Base-by-base conservation (phyloP, 768 basidiomycete genomes). In the Mycena pura region DNA sequence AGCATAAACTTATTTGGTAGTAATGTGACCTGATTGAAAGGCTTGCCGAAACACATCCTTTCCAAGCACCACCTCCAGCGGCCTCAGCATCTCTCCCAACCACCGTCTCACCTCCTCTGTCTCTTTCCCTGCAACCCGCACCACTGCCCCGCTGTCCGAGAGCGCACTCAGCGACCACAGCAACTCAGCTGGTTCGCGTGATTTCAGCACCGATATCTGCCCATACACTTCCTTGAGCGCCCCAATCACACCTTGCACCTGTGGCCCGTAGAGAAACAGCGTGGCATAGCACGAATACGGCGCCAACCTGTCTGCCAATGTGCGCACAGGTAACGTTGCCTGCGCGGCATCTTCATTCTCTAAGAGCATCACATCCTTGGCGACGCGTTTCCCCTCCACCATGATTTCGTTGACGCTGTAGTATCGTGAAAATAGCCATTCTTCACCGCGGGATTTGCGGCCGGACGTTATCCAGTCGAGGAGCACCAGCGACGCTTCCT, bases 391-490 rank as follows among this genome's bases (percentile, higher is more conserved):
- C 2, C 83, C 87, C 8, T 82, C 85, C 11, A 92, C 72, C 70
- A 84, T 85, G 13, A 99, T 77, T 73, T 96, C 94, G 73, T 98
- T 99, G 54, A 84, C 74, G 67, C 92, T 95, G 71, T 89, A 85
- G 72, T 96, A 98, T 59, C 84, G 80, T 48, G 90, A 85, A 72
- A 98, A 96, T 3, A 74, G 86, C 96, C 96, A 99, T 50, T 92
- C 89, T 70, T 99, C 96, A 28, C 92, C 91, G 24, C 86, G 80
- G 8, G 88, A 83, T 71, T 86, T 88, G 32, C 96, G 85, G 11
- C 96, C 96, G 3, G 92, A 91, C 1, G 95, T 97, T 57, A 94
- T 77, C 93, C 95, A 97, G 72, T 98, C 96, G 15, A 99, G 82
- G 1, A 96, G 74, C 39, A 93, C 82, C 8, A 89, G 77, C 13